These are phyloP conservation scores for Monosporascus ibericus DNA, from an alignment of 2,329 filamentous ascomycete genomes.

Conservation along the genomic window DNA sequence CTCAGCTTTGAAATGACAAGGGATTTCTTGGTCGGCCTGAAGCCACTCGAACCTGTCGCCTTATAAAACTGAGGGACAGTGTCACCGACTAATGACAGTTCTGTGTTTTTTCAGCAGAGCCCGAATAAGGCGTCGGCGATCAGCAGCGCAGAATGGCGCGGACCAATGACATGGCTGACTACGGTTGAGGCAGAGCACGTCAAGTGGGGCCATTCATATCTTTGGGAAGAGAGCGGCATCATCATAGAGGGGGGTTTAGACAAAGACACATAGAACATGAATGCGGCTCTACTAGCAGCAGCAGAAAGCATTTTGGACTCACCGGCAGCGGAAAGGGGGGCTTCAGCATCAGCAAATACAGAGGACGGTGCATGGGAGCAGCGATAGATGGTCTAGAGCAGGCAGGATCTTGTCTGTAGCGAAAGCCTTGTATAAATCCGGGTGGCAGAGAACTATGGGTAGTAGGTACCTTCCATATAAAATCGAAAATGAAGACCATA, in stretches of 20 bases:
- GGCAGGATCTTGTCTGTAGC: background rate
- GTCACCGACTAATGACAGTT: slow-evolving; percentile 2
- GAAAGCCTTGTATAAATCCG: background rate
- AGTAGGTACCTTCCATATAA: background rate
- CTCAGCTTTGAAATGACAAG: slow-evolving; percentile 92
- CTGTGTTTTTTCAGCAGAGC: background rate
- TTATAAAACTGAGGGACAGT: slow-evolving; percentile 12
- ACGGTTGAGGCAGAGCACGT: background rate
- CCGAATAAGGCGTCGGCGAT: no score
- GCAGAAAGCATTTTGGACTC: no score
- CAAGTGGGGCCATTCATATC: background rate
- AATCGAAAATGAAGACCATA: no score
- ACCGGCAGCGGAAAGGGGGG: no score
- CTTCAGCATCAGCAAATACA: no score
- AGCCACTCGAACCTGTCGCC: slow-evolving; percentile 30
- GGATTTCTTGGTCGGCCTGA: slow-evolving; percentile 70
- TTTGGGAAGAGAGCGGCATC: no score
- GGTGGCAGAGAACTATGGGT: background rate
- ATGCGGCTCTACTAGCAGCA: background rate
- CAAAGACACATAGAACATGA: background rate
- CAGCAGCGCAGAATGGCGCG: no score
- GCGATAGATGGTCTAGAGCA: background rate
- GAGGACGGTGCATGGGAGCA: background rate
- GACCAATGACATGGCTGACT: no score
- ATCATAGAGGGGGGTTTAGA: background rate